Conservation (phyloP, 169 alveolate species). For the Sarcocystis neurona region DNA sequence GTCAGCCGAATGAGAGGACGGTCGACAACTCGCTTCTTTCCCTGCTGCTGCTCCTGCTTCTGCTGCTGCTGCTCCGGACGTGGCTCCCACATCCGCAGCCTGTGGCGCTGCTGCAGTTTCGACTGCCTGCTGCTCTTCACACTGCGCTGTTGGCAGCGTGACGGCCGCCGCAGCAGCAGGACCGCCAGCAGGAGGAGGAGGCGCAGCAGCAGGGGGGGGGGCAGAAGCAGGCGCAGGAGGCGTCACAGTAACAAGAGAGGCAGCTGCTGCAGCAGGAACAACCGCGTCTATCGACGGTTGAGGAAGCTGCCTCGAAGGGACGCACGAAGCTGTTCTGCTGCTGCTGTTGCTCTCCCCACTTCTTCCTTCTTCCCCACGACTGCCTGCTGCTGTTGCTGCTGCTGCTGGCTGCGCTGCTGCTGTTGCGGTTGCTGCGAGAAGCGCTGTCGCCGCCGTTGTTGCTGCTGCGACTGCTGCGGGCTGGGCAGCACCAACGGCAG, state of each 20-base stretch:
- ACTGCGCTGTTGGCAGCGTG: too few species aligned
- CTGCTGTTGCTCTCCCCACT: too few species aligned
- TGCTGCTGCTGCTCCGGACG: background rate
- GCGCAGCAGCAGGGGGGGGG: background rate
- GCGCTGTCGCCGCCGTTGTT: background rate
- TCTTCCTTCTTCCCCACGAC: too few species aligned
- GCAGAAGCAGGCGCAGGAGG: background rate
- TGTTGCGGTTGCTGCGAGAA: background rate
- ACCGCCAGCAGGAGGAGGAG: background rate
- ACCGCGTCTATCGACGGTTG: background rate
- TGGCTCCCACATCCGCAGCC: background rate
- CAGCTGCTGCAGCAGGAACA: background rate
- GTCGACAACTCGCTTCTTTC: background rate
- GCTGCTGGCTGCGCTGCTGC: background rate
- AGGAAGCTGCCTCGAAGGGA: conserved; percentile 20
- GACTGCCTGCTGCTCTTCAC: background rate
- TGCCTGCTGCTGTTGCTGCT: background rate
- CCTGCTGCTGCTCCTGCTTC: background rate
- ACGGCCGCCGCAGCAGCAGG: conserved; percentile 1
- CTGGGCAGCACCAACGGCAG: too few species aligned
- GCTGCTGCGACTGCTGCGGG: too few species aligned
- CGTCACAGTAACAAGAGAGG: background rate
- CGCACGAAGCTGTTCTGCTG: background rate
- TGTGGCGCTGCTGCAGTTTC: background rate
- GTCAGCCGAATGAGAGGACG: too few species aligned